Base-by-base conservation (phyloP, 1,139 yeast genomes). In the Saccharomyces hybrid region DNA sequence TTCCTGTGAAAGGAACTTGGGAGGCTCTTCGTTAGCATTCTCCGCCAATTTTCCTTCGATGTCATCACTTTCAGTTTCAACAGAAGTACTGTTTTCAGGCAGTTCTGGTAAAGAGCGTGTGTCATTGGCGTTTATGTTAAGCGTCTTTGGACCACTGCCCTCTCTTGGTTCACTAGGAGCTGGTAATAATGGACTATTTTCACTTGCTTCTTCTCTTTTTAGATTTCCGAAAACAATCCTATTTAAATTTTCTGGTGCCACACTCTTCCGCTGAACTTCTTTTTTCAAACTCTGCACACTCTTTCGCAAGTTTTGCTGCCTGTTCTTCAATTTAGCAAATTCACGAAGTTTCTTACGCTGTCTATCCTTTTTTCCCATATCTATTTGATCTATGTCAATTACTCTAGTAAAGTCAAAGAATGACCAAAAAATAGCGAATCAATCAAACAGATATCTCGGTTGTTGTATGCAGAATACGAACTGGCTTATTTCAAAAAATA, bases 261-360 rank as follows among this genome's bases (percentile, higher is more conserved):
- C 21, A 38, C n/a, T 24, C 44, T 19, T 11, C 12, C 26, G 44
- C 9, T 38, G 44, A 19, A 38, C 44, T 12, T 38, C 44, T 4
- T 38, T 16, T 19, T 38, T 38, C 26, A 38, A 38, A 19, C 11
- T 38, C 19, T 38, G 44, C 24, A 38, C 44, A 16, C 44, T 38
- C 12, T 38, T 19, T 19, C 12, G 11, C 44, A 38, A 38, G 12
- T 38, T 38, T 19, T 19, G 44, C 24, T 38, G 44, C 24, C 38
- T 50, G 41, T 55, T 53, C 50, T 58, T 54, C 14, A 51, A 41
- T 48, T 56, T 50, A 21, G 58, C 58, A 48, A 59, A 60, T 38
- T 54, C 51, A 28, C 57, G 55, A 47, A 60, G 49, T 42, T 51
- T 60, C n/a, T 51, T 54, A 42, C 63, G 60, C 54, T 58, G 59